phyloP scores from a whole-genome alignment of 2,329 filamentous ascomycete species.

The Colletotrichum orbiculare region DNA sequence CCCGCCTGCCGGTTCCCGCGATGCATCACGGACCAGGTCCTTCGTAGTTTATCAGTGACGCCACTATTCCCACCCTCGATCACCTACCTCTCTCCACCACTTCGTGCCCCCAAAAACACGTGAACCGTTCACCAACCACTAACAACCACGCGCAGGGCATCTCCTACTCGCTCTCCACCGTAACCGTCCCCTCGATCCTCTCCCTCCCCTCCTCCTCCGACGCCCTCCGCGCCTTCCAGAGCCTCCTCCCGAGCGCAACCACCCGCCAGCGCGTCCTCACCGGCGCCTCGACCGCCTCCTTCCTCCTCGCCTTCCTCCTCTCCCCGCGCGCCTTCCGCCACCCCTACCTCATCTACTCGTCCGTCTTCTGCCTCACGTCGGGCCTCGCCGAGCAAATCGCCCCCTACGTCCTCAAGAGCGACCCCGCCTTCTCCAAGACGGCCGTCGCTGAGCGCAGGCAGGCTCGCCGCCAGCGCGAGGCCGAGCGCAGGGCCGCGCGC shows the following conservation, averaged over 20 bases:
- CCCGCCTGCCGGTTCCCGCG: background rate
- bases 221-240: constrained; percentile 77
- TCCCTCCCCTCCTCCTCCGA: constrained; percentile 80
- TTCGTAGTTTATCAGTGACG: constrained; percentile 26
- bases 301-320: constrained; percentile 81
- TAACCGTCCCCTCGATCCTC: constrained; percentile 84
- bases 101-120: constrained; percentile 1
- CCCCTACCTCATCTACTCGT: constrained; percentile 91
- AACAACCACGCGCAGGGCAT: constrained; percentile 71
- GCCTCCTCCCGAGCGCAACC: constrained; percentile 71
- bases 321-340: constrained; percentile 82
- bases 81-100: constrained; percentile 29
- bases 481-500: constrained; percentile 42
- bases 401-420: constrained; percentile 52
- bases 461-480: constrained; percentile 42
- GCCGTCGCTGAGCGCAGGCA: constrained; percentile 40
- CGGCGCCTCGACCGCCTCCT: constrained; percentile 74
- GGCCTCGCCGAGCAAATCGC: constrained; percentile 63
- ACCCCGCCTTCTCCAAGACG: constrained; percentile 42
- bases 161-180: constrained; percentile 83
- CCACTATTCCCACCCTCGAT: constrained; percentile 28
- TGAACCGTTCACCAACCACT: constrained; percentile 1
- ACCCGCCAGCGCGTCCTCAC: constrained; percentile 76
- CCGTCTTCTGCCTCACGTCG: constrained; percentile 73
- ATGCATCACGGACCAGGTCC: constrained; percentile 1